These are phyloP conservation scores for Panicum virgatum DNA, from an alignment of 202 grass and related monocot genomes.

Conservation along the genomic window DNA sequence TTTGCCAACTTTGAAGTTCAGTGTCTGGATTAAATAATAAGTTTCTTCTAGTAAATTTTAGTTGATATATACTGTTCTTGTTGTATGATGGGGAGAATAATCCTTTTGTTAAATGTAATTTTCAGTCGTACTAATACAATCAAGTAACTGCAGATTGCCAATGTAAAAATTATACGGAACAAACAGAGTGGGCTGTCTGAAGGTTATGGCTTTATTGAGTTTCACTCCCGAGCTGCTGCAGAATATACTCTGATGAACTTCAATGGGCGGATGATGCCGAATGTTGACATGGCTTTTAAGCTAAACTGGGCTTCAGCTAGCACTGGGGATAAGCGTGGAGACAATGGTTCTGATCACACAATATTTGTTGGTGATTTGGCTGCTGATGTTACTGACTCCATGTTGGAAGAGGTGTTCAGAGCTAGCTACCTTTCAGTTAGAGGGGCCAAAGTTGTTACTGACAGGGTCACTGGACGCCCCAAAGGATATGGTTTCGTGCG, in stretches of 20 bases:
- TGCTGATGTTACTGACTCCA: constrained; percentile 78
- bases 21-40: background rate
- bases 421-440: constrained; percentile 66
- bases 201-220: constrained; percentile 94
- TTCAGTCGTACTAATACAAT: constrained; percentile 2
- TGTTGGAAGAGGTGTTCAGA: constrained; percentile 82
- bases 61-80: background rate
- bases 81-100: background rate
- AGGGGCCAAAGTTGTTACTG: constrained; percentile 86
- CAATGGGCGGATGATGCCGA: constrained; percentile 79
- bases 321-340: constrained; percentile 59
- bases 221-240: constrained; percentile 62
- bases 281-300: constrained; percentile 56
- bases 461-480: constrained; percentile 67
- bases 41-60: background rate
- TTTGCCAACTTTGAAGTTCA: background rate
- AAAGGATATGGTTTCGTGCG: constrained; percentile 97
- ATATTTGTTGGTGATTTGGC: constrained; percentile 96
- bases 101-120: constrained; percentile 22
- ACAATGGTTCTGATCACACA: constrained; percentile 71
- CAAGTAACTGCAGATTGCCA: constrained; percentile 55
- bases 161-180: constrained; percentile 85
- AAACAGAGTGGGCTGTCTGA: constrained; percentile 84
- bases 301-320: constrained; percentile 87
- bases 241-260: constrained; percentile 69